phyloP scores from a whole-genome alignment of 2,329 filamentous ascomycete genomes.

The Aureobasidium lini region DNA sequence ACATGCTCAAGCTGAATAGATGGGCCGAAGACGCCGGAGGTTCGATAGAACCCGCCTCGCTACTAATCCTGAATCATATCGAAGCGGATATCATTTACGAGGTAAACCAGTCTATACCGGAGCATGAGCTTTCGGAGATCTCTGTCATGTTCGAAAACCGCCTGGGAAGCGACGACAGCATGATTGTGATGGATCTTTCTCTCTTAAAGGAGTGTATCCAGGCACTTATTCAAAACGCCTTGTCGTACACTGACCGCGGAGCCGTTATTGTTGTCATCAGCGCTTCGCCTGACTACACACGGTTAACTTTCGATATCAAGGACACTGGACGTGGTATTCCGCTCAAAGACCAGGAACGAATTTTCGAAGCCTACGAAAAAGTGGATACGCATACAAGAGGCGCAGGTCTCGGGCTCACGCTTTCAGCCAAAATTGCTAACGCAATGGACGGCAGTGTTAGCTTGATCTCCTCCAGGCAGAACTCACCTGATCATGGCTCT shows the following conservation, averaged over 20 bases:
- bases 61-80: conserved; percentile 27
- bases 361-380: conserved; percentile 41
- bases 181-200: conserved; percentile 31
- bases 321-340: conserved; percentile 39
- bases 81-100: conserved; percentile 29
- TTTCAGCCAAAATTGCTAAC: conserved; percentile 36
- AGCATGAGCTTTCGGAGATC: conserved; percentile 23
- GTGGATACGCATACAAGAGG: conserved; percentile 31
- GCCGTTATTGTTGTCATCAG: conserved; percentile 31
- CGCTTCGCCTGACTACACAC: conserved; percentile 24
- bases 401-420: conserved; percentile 37
- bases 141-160: conserved; percentile 30
- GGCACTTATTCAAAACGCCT: conserved; percentile 35
- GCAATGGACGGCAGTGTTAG: conserved; percentile 33
- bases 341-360: conserved; percentile 28
- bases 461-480: conserved; percentile 30
- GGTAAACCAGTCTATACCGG: conserved; percentile 23
- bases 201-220: conserved; percentile 38
- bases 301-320: conserved; percentile 33
- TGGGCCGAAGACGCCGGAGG: conserved; percentile 29
- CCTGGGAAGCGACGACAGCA: conserved; percentile 24
- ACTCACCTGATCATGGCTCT: conserved; percentile 28
- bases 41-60: conserved; percentile 12
- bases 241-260: conserved; percentile 35
- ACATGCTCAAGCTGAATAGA: conserved; percentile 35